phyloP scores from a whole-genome alignment of 2,329 filamentous ascomycete genomes.

The Clonostachys solani region DNA sequence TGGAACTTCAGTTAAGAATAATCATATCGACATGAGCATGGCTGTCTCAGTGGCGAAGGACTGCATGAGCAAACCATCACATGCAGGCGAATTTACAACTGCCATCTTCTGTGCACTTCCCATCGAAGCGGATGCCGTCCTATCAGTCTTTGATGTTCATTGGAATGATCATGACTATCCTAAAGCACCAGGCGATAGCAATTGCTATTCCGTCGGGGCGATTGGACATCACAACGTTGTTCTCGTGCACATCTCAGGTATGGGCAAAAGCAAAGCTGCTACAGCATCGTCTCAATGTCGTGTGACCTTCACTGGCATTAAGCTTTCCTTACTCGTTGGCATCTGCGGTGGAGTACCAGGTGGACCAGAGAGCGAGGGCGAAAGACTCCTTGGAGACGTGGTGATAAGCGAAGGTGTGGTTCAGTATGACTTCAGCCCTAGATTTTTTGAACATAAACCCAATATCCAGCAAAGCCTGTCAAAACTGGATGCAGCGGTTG shows the following conservation, averaged over 20 bases:
- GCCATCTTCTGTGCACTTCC: slow-evolving; percentile 6
- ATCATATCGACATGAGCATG: too few relatives aligned
- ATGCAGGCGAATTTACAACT: not conserved
- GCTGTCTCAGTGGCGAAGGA: too few relatives aligned
- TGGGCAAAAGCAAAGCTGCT: slow-evolving; percentile 20
- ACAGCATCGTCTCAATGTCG: slow-evolving; percentile 16
- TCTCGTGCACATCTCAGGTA: slow-evolving; percentile 13
- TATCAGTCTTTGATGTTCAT: slow-evolving; percentile 3
- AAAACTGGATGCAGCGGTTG: slow-evolving; percentile 17
- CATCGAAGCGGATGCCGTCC: slow-evolving; percentile 7
- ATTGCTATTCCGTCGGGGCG: slow-evolving; percentile 8
- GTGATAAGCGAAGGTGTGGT: slow-evolving; percentile 19
- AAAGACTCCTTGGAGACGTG: slow-evolving; percentile 22
- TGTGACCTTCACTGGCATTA: slow-evolving; percentile 22
- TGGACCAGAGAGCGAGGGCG: not conserved
- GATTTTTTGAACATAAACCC: slow-evolving; percentile 14
- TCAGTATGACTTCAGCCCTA: slow-evolving; percentile 19
- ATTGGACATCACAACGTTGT: slow-evolving; percentile 16
- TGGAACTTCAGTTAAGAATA: too few relatives aligned
- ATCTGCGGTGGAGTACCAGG: slow-evolving; percentile 28
- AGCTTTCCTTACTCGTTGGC: slow-evolving; percentile 27
- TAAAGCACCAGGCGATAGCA: not conserved
- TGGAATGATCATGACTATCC: not conserved
- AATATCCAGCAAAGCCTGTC: slow-evolving; percentile 15
- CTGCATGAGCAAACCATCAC: too few relatives aligned